phyloP scores from a whole-genome alignment of 2,329 filamentous ascomycete genomes.

The Microdochium bolleyi region DNA sequence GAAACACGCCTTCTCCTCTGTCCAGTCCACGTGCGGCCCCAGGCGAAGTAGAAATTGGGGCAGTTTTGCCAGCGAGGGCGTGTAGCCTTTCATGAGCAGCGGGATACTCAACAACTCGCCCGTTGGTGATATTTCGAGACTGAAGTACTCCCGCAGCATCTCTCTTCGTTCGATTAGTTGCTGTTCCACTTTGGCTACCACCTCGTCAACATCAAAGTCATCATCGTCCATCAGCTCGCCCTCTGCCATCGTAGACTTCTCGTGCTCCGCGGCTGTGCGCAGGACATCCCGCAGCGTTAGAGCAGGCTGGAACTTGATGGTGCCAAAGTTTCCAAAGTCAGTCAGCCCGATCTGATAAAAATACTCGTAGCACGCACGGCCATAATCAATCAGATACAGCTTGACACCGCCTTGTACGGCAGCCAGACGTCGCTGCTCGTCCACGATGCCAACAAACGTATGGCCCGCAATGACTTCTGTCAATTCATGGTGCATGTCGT shows the following conservation, averaged over 20 bases:
- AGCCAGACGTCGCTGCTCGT: constrained; percentile 77
- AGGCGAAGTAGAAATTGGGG: constrained; percentile 82
- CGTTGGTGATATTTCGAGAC: constrained; percentile 68
- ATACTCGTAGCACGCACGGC: constrained; percentile 76
- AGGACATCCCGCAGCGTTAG: constrained; percentile 66
- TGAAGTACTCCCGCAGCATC: constrained; percentile 92
- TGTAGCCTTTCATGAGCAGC: constrained; percentile 81
- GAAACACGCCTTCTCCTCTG: constrained; percentile 77
- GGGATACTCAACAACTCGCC: constrained; percentile 76
- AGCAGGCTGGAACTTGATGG: constrained; percentile 70
- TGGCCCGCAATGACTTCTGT: constrained; percentile 82
- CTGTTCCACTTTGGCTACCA: constrained; percentile 56
- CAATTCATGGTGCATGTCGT: constrained; percentile 74
- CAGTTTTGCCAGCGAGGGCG: constrained; percentile 76
- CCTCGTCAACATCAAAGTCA: constrained; percentile 58
- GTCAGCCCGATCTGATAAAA: constrained; percentile 94
- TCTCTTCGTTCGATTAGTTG: constrained; percentile 70
- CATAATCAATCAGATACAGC: constrained; percentile 89
- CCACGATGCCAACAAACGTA: constrained; percentile 89
- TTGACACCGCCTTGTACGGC: constrained; percentile 91
- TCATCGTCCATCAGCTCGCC: constrained; percentile 27
- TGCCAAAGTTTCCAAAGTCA: constrained; percentile 91
- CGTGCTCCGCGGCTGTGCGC: constrained; percentile 61
- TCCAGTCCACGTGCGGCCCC: constrained; percentile 85
- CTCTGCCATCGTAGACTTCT: constrained; percentile 41